Evolutionary conservation across 2,329 filamentous ascomycete genomes (phyloP).

Genomic region (Ophiostoma perfectum): DNA sequence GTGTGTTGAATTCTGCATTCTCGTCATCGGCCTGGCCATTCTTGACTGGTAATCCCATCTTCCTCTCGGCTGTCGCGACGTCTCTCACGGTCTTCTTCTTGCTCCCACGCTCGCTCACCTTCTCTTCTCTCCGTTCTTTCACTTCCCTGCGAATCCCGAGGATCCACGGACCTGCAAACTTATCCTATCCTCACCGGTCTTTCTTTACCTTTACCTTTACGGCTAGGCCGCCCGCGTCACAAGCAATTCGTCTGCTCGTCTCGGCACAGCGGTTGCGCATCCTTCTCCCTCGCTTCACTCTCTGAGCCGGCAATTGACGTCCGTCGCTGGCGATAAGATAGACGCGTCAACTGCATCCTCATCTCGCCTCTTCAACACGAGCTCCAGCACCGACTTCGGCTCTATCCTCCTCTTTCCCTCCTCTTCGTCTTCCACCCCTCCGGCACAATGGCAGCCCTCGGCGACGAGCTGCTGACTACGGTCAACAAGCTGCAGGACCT

Average conservation of each 20-base stretch:
- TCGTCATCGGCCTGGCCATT: conserved; percentile 15
- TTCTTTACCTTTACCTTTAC: background rate
- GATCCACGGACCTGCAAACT: conserved; percentile 9
- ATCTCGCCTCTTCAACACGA: background rate
- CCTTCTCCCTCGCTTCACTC: background rate
- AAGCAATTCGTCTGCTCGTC: conserved; percentile 4
- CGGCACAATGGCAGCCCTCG: conserved; percentile 75
- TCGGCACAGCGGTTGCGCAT: background rate
- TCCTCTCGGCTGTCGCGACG: background rate
- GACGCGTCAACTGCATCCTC: background rate
- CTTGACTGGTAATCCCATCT: background rate
- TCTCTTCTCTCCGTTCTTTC: background rate
- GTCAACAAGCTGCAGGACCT: conserved; percentile 98
- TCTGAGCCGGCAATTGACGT: background rate
- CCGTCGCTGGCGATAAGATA: background rate
- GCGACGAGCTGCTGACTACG: conserved; percentile 88
- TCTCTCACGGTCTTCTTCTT: background rate
- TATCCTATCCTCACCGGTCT: conserved; percentile 1
- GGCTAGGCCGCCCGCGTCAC: conserved; percentile 7
- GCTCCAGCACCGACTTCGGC: background rate
- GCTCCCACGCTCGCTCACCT: background rate
- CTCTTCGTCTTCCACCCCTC: background rate
- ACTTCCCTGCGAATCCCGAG: conserved; percentile 3
- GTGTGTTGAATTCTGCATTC: conserved; percentile 17
- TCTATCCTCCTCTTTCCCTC: background rate